Evolutionary conservation across 23 red algal species (phyloP).

Genomic region (Gracilaria domingensis): DNA sequence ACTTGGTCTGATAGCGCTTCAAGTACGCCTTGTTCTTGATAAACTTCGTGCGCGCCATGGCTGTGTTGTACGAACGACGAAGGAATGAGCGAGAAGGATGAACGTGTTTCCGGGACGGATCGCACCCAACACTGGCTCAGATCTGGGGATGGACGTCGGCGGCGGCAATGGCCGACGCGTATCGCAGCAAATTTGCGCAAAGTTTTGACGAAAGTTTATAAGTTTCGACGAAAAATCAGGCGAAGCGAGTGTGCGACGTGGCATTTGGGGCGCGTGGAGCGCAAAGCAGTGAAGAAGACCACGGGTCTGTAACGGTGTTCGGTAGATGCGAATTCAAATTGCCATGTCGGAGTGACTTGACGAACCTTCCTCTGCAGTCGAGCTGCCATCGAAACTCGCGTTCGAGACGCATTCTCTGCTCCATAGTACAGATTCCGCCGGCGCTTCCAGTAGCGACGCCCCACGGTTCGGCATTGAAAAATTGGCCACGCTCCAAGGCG

Average conservation of each 20-base stretch:
- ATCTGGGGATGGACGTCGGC: background rate
- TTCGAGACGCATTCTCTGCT: no score
- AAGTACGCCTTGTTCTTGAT: conserved; percentile 96
- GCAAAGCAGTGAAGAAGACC: no score
- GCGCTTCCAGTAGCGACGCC: no score
- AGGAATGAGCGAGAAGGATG: background rate
- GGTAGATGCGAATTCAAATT: no score
- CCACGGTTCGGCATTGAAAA: background rate
- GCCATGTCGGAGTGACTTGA: no score
- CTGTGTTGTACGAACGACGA: background rate
- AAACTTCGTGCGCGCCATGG: conserved; percentile 83
- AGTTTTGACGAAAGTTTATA: background rate
- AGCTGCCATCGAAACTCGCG: no score
- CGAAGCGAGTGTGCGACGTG: background rate
- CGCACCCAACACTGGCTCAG: no score
- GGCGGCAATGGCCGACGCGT: background rate
- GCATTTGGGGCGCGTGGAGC: no score
- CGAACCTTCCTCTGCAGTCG: no score
- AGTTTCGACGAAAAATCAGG: background rate
- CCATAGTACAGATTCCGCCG: no score
- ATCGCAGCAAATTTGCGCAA: background rate
- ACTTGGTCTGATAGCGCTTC: conserved; percentile 98
- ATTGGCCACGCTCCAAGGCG: background rate
- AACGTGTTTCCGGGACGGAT: background rate
- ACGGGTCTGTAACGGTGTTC: no score